phyloP scores from a whole-genome alignment of 2,329 filamentous ascomycete genomes.

The Penicillium sp. region DNA sequence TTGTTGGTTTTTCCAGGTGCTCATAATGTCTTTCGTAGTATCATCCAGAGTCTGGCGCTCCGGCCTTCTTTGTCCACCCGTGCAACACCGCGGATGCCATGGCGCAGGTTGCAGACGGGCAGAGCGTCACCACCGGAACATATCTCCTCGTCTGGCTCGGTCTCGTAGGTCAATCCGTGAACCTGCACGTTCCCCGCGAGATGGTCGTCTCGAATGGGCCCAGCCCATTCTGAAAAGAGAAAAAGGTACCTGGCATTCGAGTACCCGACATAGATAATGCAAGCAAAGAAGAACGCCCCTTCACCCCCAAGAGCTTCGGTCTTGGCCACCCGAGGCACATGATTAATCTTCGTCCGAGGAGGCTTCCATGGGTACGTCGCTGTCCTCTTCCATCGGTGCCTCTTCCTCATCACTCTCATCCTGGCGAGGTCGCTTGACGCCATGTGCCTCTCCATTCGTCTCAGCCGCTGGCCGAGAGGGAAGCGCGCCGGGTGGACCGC shows the following conservation, averaged over 20 bases:
- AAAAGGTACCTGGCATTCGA: conserved; percentile 19
- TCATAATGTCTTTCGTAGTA: conserved; percentile 59
- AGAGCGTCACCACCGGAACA: conserved; percentile 53
- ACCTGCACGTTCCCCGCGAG: conserved; percentile 74
- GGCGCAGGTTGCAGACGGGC: conserved; percentile 58
- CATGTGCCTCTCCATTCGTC: conserved; percentile 55
- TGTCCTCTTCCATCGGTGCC: conserved; percentile 67
- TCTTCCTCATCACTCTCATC: conserved; percentile 61
- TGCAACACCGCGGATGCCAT: conserved; percentile 86
- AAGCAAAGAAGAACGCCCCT: conserved; percentile 15
- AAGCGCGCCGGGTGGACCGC: conserved; percentile 56
- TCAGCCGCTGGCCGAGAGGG: conserved; percentile 56
- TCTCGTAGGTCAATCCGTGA: conserved; percentile 78
- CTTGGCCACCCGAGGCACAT: conserved; percentile 7
- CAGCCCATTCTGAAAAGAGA: conserved; percentile 22
- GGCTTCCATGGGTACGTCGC: conserved; percentile 70
- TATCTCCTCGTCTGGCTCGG: conserved; percentile 91
- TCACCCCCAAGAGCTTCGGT: conserved; percentile 15
- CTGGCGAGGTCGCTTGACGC: conserved; percentile 71
- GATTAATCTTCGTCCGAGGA: conserved; percentile 72
- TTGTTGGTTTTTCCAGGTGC: conserved; percentile 29
- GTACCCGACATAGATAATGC: conserved; percentile 9
- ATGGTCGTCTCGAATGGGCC: conserved; percentile 49
- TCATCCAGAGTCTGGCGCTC: conserved; percentile 77
- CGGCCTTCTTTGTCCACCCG: conserved; percentile 89